A percentile compares a stretch with the other conserved stretches of the same genome.
phyloP scores from a whole-genome alignment of 23 red algal genomes.

The Gracilariopsis chorda region DNA sequence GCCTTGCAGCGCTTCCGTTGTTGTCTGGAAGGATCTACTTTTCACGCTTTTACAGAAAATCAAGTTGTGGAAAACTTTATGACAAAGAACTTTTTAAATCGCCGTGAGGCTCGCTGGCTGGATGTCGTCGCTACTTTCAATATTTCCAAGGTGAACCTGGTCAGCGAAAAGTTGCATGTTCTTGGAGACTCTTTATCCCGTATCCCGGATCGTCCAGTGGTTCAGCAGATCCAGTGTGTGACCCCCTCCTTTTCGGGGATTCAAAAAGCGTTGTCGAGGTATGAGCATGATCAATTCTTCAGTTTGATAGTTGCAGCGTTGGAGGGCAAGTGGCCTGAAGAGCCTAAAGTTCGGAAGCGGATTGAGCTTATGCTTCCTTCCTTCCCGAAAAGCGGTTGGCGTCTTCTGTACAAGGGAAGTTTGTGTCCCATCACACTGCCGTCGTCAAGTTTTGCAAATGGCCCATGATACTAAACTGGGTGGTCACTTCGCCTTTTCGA shows the following conservation, averaged over 20 bases:
- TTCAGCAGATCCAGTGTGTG: not conserved
- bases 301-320: too few species aligned
- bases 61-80: constrained; percentile 15
- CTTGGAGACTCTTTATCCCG: not conserved
- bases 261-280: not conserved
- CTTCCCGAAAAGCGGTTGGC: not conserved
- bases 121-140: not conserved
- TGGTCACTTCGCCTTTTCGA: constrained; percentile 15
- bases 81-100: not conserved
- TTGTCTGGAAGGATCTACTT: not conserved
- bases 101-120: not conserved
- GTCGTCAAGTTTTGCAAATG: not conserved
- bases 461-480: constrained; percentile 1
- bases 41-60: constrained; percentile 43
- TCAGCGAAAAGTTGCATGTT: not conserved
- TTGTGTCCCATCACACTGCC: not conserved
- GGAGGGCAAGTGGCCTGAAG: not conserved
- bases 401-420: not conserved
- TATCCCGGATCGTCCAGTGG: not conserved
- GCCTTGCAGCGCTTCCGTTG: constrained; percentile 2
- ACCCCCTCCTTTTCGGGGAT: not conserved
- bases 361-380: not conserved
- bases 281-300: not conserved
- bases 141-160: not conserved
- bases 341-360: not conserved